A percentile compares a stretch with the other conserved stretches of the same genome.
Evolutionary conservation across 2,329 filamentous ascomycete genomes (phyloP).

Genomic region (Cercospora sp.): DNA sequence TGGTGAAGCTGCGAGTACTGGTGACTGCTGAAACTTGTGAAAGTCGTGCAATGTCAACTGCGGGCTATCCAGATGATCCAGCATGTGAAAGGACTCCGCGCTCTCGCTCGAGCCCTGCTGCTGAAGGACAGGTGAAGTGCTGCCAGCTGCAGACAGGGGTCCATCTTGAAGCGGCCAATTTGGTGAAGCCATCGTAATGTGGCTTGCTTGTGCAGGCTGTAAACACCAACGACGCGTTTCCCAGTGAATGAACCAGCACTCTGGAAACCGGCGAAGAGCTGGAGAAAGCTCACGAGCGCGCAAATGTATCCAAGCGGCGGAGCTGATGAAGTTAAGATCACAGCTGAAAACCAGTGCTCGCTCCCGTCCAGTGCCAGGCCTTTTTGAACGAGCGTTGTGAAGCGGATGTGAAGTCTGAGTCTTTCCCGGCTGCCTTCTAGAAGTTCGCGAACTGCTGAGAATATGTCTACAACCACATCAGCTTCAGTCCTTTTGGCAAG

Average conservation of each 20-base stretch:
- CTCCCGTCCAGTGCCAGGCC: background rate
- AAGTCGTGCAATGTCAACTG: conserved; percentile 26
- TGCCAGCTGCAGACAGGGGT: background rate
- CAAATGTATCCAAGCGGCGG: background rate
- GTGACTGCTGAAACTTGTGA: conserved; percentile 26
- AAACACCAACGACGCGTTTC: background rate
- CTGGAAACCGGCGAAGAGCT: background rate
- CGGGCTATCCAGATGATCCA: conserved; percentile 18
- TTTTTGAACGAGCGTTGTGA: conserved; percentile 1
- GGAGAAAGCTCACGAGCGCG: background rate
- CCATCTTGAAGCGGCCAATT: conserved; percentile 14
- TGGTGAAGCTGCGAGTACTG: conserved; percentile 18
- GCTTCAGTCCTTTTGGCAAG: background rate
- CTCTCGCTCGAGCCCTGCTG: conserved; percentile 12
- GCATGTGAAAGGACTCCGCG: conserved; percentile 11
- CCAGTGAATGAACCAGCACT: background rate
- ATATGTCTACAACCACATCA: conserved; percentile 10
- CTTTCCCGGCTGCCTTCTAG: background rate
- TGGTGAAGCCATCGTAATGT: background rate
- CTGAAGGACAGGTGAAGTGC: conserved; percentile 1
- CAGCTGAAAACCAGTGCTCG: background rate
- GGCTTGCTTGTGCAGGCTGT: background rate
- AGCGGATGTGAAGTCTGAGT: background rate
- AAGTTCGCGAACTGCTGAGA: background rate
- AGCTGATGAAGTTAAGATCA: background rate